Conservation (phyloP, 2,329 filamentous ascomycete genomes). For the Neonectria neomacrospora region DNA sequence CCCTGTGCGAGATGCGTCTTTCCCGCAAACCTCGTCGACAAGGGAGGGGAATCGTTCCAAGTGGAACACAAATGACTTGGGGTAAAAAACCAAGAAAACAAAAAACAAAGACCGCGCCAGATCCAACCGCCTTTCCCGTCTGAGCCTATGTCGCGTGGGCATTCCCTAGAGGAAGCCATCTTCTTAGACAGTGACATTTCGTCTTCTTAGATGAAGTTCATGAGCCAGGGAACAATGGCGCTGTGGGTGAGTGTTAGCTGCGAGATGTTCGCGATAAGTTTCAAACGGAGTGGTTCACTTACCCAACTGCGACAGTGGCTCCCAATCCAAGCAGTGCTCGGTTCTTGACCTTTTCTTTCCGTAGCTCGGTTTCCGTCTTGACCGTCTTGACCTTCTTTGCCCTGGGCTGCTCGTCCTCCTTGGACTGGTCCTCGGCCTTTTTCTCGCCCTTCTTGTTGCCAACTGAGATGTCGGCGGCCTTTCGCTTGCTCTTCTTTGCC, state of each 20-base stretch:
- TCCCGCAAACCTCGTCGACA: slow-evolving; percentile 3
- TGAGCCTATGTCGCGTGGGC: slow-evolving; percentile 37
- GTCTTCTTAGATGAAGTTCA: slow-evolving; percentile 59
- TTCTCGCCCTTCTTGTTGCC: slow-evolving; percentile 63
- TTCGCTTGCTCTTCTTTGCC: slow-evolving; percentile 73
- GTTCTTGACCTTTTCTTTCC: slow-evolving; percentile 87
- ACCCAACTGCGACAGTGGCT: slow-evolving; percentile 91
- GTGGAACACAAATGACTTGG: slow-evolving; percentile 29
- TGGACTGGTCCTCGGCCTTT: slow-evolving; percentile 12
- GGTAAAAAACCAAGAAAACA: slow-evolving; percentile 30
- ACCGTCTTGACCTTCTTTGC: slow-evolving; percentile 77
- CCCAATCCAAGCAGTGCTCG: slow-evolving; percentile 87
- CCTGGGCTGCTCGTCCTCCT: slow-evolving; percentile 57
- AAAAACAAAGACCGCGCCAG: slow-evolving; percentile 42
- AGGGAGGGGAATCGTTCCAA: slow-evolving; percentile 26
- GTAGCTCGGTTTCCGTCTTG: slow-evolving; percentile 78
- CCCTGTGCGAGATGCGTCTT: slow-evolving; percentile 19
- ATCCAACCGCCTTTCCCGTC: slow-evolving; percentile 43
- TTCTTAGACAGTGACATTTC: slow-evolving; percentile 35
- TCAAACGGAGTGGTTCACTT: slow-evolving; percentile 56
- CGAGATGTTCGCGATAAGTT: background rate
- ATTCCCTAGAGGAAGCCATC: slow-evolving; percentile 25
- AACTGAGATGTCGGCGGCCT: slow-evolving; percentile 76
- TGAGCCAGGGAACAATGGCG: slow-evolving; percentile 63
- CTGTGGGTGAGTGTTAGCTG: slow-evolving; percentile 43